A percentile compares a stretch with the other conserved stretches of the same genome.
Conservation (phyloP, 495 filamentous ascomycete genomes). For the Tuber aestivum region DNA sequence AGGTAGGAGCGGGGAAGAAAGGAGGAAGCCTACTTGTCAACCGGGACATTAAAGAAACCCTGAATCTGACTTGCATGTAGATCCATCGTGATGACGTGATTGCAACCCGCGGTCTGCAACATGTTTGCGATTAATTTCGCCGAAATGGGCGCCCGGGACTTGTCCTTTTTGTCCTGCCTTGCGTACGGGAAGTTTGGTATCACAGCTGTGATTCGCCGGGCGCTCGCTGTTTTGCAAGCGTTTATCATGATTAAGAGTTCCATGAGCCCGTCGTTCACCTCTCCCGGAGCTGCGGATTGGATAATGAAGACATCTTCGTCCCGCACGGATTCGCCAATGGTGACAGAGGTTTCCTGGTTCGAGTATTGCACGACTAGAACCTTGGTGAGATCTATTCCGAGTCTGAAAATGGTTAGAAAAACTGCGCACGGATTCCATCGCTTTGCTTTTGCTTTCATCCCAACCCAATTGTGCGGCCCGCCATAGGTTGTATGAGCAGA, state of each 20-base stretch:
- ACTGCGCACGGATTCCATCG: not conserved
- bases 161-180: constrained; percentile 99
- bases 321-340: constrained; percentile 91
- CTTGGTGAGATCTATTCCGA: constrained; percentile 89
- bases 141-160: constrained; percentile 81
- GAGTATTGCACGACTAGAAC: constrained; percentile 93
- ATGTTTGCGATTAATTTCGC: constrained; percentile 96
- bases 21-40: constrained; percentile 52
- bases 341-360: constrained; percentile 95
- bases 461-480: not conserved
- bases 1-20: not conserved
- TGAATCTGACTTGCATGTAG: constrained; percentile 71
- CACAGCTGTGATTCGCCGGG: constrained; percentile 82
- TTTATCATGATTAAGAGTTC: constrained; percentile 99
- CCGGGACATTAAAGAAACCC: constrained; percentile 97
- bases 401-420: constrained; percentile 47
- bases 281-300: constrained; percentile 89
- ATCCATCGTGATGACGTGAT: constrained; percentile 88
- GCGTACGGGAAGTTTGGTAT: constrained; percentile 98
- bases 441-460: not conserved
- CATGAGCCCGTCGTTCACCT: constrained; percentile 98
- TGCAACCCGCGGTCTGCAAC: constrained; percentile 86
- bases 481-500: not conserved
- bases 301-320: constrained; percentile 99
- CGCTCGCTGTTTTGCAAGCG: constrained; percentile 94